Conservation (phyloP, 1,284 basidiomycete genomes). For the Cryptococcus wingfieldii region DNA sequence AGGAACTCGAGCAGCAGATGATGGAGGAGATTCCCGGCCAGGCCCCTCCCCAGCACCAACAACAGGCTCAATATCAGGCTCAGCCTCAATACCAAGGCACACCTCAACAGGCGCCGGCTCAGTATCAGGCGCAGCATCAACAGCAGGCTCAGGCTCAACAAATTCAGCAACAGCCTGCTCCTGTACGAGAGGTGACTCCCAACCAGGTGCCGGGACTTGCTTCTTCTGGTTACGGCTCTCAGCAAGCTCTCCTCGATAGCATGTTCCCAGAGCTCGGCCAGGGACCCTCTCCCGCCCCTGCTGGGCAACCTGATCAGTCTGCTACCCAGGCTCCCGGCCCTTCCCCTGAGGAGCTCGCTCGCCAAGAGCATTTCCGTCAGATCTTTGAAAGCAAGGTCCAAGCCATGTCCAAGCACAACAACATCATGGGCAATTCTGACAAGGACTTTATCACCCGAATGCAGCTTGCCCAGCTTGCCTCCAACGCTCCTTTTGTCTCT, state of each 20-base stretch:
- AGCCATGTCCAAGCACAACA: slow-evolving; percentile 84
- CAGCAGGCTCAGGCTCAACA: slow-evolving; percentile 8
- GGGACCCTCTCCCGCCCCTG: slow-evolving; percentile 7
- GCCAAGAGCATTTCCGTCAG: slow-evolving; percentile 32
- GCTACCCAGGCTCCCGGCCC: slow-evolving; percentile 11
- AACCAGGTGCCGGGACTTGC: slow-evolving; percentile 24
- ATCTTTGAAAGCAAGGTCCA: slow-evolving; percentile 43
- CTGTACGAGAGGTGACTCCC: slow-evolving; percentile 32
- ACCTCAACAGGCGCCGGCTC: not conserved
- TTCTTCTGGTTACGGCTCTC: slow-evolving; percentile 33
- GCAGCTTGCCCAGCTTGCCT: slow-evolving; percentile 95
- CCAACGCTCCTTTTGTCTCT: slow-evolving; percentile 92
- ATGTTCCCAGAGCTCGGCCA: slow-evolving; percentile 47
- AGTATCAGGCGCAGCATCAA: slow-evolving; percentile 35
- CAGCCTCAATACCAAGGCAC: slow-evolving; percentile 18
- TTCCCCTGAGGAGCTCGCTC: slow-evolving; percentile 38
- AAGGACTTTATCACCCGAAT: slow-evolving; percentile 99
- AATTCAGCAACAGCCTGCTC: slow-evolving; percentile 19
- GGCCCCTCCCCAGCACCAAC: slow-evolving; percentile 14
- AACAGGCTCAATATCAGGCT: slow-evolving; percentile 33
- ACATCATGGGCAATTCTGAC: slow-evolving; percentile 86
- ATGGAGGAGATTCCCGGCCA: slow-evolving; percentile 39
- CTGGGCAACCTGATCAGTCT: not conserved
- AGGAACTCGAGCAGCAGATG: slow-evolving; percentile 51
- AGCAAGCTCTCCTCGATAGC: slow-evolving; percentile 41